A percentile compares a stretch with the other conserved stretches of the same genome.
These are phyloP conservation scores for Blastobotrys aristatus DNA, from an alignment of 1,139 yeast species.

Conservation along the genomic window DNA sequence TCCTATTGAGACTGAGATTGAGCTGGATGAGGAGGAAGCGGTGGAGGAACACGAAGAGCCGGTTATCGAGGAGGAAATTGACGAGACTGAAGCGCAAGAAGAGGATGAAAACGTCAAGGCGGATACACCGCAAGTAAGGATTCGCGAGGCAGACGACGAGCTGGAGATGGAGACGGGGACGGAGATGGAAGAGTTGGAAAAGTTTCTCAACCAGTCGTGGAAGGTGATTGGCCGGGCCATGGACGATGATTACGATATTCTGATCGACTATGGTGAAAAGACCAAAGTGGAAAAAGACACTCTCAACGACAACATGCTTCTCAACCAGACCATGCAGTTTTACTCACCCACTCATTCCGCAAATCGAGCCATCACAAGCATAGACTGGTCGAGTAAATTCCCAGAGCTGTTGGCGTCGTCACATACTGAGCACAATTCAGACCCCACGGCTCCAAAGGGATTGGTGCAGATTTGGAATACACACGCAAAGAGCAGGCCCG, in stretches of 20 bases:
- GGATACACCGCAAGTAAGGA: background rate
- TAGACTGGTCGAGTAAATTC: constrained; percentile 42
- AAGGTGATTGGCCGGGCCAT: constrained; percentile 40
- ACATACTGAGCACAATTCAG: constrained; percentile 27
- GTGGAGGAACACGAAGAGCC: background rate
- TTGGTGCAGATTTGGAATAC: constrained; percentile 40
- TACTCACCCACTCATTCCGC: constrained; percentile 22
- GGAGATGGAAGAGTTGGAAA: constrained; percentile 16
- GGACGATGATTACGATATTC: constrained; percentile 37
- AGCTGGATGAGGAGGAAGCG: background rate
- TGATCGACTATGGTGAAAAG: constrained; percentile 31
- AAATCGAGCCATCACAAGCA: constrained; percentile 36
- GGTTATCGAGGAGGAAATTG: background rate
- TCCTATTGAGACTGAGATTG: constrained; percentile 1
- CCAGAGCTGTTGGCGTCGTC: constrained; percentile 43
- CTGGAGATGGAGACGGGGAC: constrained; percentile 1
- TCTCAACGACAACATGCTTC: constrained; percentile 11
- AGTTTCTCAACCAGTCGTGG: constrained; percentile 38
- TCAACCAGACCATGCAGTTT: constrained; percentile 26
- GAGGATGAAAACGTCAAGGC: background rate
- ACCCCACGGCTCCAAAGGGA: constrained; percentile 31
- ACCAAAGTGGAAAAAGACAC: constrained; percentile 12
- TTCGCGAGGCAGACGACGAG: constrained; percentile 2
- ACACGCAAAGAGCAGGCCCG: constrained; percentile 42
- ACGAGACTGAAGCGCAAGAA: background rate